A percentile compares a stretch with the other conserved stretches of the same genome.
Evolutionary conservation across 768 basidiomycete genomes (phyloP).

Genomic region (Candolleomyces efflorescens): DNA sequence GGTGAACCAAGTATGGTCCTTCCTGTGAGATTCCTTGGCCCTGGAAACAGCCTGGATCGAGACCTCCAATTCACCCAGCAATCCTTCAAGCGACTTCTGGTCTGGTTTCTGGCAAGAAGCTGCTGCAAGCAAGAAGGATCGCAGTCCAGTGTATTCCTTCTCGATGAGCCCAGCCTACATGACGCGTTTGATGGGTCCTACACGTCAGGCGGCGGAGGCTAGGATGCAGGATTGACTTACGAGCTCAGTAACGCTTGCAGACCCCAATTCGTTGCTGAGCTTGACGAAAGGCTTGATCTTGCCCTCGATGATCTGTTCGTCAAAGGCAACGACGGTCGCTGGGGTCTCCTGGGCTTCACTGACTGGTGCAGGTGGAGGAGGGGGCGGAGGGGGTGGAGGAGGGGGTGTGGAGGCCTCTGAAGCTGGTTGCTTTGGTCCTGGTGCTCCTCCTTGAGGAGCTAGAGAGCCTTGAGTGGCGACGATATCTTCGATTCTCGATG

Average conservation of each 20-base stretch:
- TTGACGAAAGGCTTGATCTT: conserved; percentile 72
- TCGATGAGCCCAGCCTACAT: conserved; percentile 64
- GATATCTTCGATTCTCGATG: conserved; percentile 90
- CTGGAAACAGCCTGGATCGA: conserved; percentile 75
- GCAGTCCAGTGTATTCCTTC: conserved; percentile 62
- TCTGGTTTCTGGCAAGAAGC: conserved; percentile 80
- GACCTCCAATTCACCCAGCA: conserved; percentile 66
- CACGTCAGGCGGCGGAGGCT: conserved; percentile 1
- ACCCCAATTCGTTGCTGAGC: conserved; percentile 67
- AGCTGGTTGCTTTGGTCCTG: conserved; percentile 4
- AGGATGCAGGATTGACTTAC: conserved; percentile 39
- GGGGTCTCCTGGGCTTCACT: conserved; percentile 38
- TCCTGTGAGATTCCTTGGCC: conserved; percentile 75
- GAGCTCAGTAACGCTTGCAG: conserved; percentile 68
- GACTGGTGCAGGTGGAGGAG: conserved; percentile 33
- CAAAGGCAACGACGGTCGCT: conserved; percentile 65
- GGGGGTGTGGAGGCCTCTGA: conserved; percentile 19
- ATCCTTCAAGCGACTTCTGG: conserved; percentile 45
- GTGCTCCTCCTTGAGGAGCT: conserved; percentile 10
- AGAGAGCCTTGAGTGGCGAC: conserved; percentile 41
- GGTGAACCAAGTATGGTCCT: conserved; percentile 77
- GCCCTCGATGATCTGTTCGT: conserved; percentile 67
- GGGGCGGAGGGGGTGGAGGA: conserved; percentile 25
- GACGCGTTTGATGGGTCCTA: neutral
- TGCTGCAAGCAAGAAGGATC: conserved; percentile 62